Evolutionary conservation across 129 eudicot species (phyloP).

Genomic region (Flaveria linearis): DNA sequence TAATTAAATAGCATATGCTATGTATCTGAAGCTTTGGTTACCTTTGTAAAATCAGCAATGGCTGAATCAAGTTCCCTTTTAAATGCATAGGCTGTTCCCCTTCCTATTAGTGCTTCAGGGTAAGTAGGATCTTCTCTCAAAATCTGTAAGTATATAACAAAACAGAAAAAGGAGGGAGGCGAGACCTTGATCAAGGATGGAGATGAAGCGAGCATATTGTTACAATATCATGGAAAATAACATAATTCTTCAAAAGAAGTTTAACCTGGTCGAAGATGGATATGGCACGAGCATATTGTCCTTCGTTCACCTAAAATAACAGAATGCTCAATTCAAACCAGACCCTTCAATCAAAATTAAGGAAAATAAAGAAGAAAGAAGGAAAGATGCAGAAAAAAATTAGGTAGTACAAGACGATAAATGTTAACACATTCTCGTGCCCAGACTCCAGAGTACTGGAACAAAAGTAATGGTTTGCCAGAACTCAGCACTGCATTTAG

Average conservation of each 20-base stretch:
- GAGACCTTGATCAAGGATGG: neutral
- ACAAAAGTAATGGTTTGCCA: neutral
- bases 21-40: constrained; percentile 32
- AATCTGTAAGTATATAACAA: constrained; percentile 46
- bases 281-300: constrained; percentile 86
- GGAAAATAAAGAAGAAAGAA: neutral
- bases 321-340: constrained; percentile 22
- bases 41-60: constrained; percentile 95
- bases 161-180: constrained; percentile 5
- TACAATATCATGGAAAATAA: neutral
- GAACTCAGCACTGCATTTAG: constrained; percentile 14
- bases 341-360: constrained; percentile 7
- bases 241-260: constrained; percentile 17
- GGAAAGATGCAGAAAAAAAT: neutral
- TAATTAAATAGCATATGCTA: constrained; percentile 10
- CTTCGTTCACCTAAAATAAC: constrained; percentile 84
- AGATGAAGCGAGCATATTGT: neutral
- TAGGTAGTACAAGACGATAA: neutral
- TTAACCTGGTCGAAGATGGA: constrained; percentile 93
- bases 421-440: constrained; percentile 8
- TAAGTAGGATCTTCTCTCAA: constrained; percentile 89
- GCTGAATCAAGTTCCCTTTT: constrained; percentile 94
- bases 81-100: constrained; percentile 99
- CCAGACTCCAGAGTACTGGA: constrained; percentile 8
- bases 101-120: constrained; percentile 96